Conservation (phyloP, 495 filamentous ascomycete species). For the Podospora appendiculata region DNA sequence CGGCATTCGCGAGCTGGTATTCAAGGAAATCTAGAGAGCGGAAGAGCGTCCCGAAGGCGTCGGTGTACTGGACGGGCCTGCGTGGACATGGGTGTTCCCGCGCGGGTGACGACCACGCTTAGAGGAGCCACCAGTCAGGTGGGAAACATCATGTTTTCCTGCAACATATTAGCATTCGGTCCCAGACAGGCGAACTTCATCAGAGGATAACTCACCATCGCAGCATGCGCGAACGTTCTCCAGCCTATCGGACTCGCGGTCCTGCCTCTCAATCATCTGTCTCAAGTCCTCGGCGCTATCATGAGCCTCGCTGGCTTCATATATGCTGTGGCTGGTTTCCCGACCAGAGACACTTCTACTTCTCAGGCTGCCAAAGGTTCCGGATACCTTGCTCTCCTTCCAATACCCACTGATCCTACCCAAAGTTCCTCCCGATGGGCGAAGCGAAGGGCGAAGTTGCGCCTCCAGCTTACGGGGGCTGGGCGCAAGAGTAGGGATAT, state of each 20-base stretch:
- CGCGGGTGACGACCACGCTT: constrained; percentile 28
- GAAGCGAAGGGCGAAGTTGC: constrained; percentile 11
- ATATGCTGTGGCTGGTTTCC: constrained; percentile 44
- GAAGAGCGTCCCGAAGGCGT: constrained; percentile 10
- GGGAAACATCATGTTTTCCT: constrained; percentile 73
- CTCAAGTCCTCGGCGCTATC: constrained; percentile 77
- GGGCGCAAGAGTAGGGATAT: constrained; percentile 39
- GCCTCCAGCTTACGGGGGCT: constrained; percentile 22
- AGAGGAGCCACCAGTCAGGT: constrained; percentile 32
- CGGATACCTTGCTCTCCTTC: constrained; percentile 30
- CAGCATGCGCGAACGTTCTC: constrained; percentile 97
- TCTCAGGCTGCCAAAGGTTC: constrained; percentile 34
- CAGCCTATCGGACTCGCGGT: constrained; percentile 64
- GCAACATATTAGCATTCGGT: constrained; percentile 13
- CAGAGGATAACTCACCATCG: constrained; percentile 59
- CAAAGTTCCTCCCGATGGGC: constrained; percentile 27
- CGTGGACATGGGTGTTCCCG: constrained; percentile 22
- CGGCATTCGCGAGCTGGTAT: not conserved
- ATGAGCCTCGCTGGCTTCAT: constrained; percentile 61
- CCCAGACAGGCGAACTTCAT: not conserved
- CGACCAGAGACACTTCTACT: constrained; percentile 32
- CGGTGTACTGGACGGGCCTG: constrained; percentile 27
- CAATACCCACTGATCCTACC: constrained; percentile 39
- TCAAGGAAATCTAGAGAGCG: constrained; percentile 13
- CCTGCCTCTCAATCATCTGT: constrained; percentile 65